Evolutionary conservation across 352 stramenopile species (phyloP).

Genomic region (Phytophthora podocarpi): DNA sequence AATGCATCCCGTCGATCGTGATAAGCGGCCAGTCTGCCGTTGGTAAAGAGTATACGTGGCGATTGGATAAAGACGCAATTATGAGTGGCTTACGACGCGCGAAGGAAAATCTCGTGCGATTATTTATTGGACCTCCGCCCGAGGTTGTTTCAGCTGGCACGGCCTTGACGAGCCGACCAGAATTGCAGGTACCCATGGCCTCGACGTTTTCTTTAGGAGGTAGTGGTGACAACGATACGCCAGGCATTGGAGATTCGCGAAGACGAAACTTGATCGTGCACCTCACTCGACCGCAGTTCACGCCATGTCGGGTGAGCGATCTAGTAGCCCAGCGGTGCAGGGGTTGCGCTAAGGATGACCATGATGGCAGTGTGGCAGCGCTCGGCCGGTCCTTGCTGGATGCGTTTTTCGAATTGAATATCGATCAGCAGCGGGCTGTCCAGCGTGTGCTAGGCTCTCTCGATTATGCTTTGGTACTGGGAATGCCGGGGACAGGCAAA

Average conservation of each 20-base stretch:
- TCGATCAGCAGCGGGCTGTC: conserved; percentile 77
- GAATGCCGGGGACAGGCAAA: conserved; percentile 97
- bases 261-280: conserved; percentile 72
- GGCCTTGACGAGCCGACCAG: conserved; percentile 27
- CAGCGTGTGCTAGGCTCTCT: conserved; percentile 85
- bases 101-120: conserved; percentile 78
- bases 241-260: conserved; percentile 50
- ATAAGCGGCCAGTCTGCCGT: conserved; percentile 58
- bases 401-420: conserved; percentile 69
- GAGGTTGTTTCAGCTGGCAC: conserved; percentile 54
- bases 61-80: conserved; percentile 79
- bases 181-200: conserved; percentile 37
- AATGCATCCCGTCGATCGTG: conserved; percentile 69
- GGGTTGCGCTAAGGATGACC: conserved; percentile 14
- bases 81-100: conserved; percentile 67
- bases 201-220: conserved; percentile 11
- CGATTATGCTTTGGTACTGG: conserved; percentile 95
- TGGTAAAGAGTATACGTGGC: conserved; percentile 66
- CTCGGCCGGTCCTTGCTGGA: conserved; percentile 42
- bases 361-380: conserved; percentile 13
- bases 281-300: conserved; percentile 65
- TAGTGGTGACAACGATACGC: conserved; percentile 16
- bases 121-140: conserved; percentile 65
- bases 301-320: conserved; percentile 44
- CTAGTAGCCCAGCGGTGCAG: conserved; percentile 46